Percentiles rank a stretch among this genome's conserved stretches.
Conservation (phyloP, 2,329 filamentous ascomycete species). For the Microcera coccophila region DNA sequence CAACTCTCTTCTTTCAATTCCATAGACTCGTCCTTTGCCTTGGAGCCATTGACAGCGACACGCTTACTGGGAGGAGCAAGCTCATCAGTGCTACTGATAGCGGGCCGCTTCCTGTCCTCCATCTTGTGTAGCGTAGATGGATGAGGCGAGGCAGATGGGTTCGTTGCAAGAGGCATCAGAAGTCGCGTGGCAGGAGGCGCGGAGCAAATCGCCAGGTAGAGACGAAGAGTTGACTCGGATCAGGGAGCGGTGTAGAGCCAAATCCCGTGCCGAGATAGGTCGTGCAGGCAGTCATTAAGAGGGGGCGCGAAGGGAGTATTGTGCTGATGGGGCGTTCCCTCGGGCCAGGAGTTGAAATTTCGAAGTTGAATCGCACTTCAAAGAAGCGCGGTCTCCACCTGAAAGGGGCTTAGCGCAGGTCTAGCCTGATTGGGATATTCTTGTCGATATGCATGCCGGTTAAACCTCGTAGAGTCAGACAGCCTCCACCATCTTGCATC, state of each 20-base stretch:
- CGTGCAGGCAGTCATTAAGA: conserved; percentile 35
- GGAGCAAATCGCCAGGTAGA: conserved; percentile 41
- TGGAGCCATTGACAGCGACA: conserved; percentile 79
- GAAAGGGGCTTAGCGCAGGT: conserved; percentile 33
- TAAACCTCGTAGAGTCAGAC: conserved; percentile 29
- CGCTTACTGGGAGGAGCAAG: conserved; percentile 86
- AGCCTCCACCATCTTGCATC: conserved; percentile 27
- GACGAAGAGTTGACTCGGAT: conserved; percentile 27
- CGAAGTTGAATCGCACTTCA: conserved; percentile 42
- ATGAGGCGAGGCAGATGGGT: conserved; percentile 64
- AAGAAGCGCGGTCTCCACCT: conserved; percentile 34
- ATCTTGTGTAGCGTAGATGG: conserved; percentile 87
- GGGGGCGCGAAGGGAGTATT: conserved; percentile 29
- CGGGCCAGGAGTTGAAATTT: conserved; percentile 43
- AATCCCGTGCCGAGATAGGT: conserved; percentile 32
- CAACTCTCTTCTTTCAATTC: conserved; percentile 58
- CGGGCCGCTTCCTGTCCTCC: conserved; percentile 98
- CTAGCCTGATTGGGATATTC: conserved; percentile 31
- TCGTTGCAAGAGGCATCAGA: conserved; percentile 87
- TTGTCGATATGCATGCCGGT: conserved; percentile 35
- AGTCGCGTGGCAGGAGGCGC: conserved; percentile 35
- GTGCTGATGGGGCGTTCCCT: conserved; percentile 34
- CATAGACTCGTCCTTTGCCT: conserved; percentile 51
- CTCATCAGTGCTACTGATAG: conserved; percentile 74
- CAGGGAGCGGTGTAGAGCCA: conserved; percentile 31